Evolutionary conservation across 139 green algal genomes (phyloP), one percentile per base, ranked within the genome.

Genomic region (Coccomyxa sp.): DNA sequence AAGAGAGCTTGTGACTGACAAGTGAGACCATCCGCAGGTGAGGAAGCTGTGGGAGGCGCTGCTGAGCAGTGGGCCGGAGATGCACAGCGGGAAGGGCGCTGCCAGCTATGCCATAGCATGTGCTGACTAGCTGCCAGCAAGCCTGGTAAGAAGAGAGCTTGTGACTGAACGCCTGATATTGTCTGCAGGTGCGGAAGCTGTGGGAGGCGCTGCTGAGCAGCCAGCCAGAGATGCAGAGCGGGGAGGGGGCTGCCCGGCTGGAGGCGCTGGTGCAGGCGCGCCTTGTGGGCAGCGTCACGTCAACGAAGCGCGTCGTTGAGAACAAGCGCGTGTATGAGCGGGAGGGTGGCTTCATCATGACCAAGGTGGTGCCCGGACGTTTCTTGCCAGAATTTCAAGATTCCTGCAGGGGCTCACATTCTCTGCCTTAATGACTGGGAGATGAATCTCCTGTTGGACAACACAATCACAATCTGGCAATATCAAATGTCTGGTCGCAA

Each of bases 141-240:
- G n/a, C 29, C 68, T 72, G 24, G 31, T 37, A 72, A 27, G 68
- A 6, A 39, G 2, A 6, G 22, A 27, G n/a, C 68, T 37, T 16
- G 24, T 37, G 7, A 37, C 7, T 72, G 68, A 35, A 22, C 1
- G 2, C 31, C 34, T 27, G 22, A 39, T 72, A 16, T 35, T 72
- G 6, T 33, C 22, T 70, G 36, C 83, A 92, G 86, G 85, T 85
- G 33, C 64, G 79, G 24, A 69, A 83, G 8, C 73, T 86, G 31
- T 92, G 88, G 88, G 88, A 92, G 82, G 84, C 82, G n/a, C 78
- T 92, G 79, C 76, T 92, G 71, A 89, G 70, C n/a, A 44, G 35
- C 5, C 80, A 81, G 75, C 69, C 70, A 8, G 73, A 37, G 27
- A 38, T 73, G 33, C 71, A 40, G 39, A 71, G 71, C 14, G 71